Base-by-base conservation (phyloP, 1,139 yeast genomes). In the Yamadazyma atlantica region DNA sequence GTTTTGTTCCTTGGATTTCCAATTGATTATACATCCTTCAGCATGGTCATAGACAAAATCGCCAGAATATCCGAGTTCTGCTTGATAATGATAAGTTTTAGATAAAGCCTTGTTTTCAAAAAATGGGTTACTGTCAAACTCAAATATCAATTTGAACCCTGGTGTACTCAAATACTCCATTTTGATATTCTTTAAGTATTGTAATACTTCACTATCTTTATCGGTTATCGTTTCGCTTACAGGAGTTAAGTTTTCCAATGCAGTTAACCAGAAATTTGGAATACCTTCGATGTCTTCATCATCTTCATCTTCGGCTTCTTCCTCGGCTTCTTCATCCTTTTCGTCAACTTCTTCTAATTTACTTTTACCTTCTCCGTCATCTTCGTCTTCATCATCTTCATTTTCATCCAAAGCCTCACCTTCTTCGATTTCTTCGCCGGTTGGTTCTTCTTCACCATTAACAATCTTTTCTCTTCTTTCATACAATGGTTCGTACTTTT, bases 21-120 rank as follows among this genome's bases (percentile, higher is more conserved):
- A 92, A 53, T 84, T 71, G 60, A 94, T 86, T 40, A 78, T 82
- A 52, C 81, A 77, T 37, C 98, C 98, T 57, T 87, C 95, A 7
- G 98, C 97, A 60, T 87, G 96, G 66, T 90, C 97, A 62, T 90
- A 94, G 49, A 92, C 89, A 63, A 87, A 92, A 63, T 92, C 98
- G 30, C 98, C 97, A 33, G 92, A 83, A 63, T 87, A 88, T 19
- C 96, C 97, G 50, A 90, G 75, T 65, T 92, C 96, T 41, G 88
- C 90, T 66, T 87, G 96, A 69, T 94, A 92, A 67, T 80, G 90
- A 65, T 92, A 94, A 5, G 95, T 83, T 73, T 92, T 92, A 47
- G 84, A 74, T 53, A 92, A 75, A 37, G 66, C 65, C 49, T 69
- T 73, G 69, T 92, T 87, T 48, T 79, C 68, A 69, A 92, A 90